Conservation (phyloP, 169 alveolate species). For the Cryptosporidium baileyi region DNA sequence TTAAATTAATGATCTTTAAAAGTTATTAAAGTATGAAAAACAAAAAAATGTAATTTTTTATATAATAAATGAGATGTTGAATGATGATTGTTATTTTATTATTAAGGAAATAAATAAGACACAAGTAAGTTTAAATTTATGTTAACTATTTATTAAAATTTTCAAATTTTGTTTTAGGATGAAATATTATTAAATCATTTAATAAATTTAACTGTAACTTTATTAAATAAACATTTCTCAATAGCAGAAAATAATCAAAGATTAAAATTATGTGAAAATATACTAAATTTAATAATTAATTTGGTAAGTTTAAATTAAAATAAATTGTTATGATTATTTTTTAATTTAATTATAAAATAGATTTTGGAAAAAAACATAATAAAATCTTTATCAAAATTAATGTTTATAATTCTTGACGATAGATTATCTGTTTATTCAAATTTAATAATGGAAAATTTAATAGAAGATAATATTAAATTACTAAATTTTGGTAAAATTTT, state of each 20-base stretch:
- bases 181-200: constrained; percentile 2
- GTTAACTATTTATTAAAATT: background rate
- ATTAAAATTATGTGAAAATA: background rate
- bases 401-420: constrained; percentile 8
- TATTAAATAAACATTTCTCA: constrained; percentile 43
- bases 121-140: background rate
- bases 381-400: constrained; percentile 9
- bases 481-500: background rate
- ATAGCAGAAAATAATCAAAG: constrained; percentile 21
- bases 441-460: background rate
- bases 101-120: constrained; percentile 8
- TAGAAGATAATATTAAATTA: background rate
- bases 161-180: background rate
- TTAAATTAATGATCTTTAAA: background rate
- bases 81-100: background rate
- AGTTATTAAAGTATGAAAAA: constrained; percentile 37
- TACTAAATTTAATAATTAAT: background rate
- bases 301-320: background rate
- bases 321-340: background rate
- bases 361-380: background rate
- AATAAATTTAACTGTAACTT: background rate
- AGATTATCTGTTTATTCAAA: constrained; percentile 31
- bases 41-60: background rate
- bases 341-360: background rate
- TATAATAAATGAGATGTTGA: background rate